phyloP scores from a whole-genome alignment of 805 yeast genomes.

The Teunomyces kruisii region DNA sequence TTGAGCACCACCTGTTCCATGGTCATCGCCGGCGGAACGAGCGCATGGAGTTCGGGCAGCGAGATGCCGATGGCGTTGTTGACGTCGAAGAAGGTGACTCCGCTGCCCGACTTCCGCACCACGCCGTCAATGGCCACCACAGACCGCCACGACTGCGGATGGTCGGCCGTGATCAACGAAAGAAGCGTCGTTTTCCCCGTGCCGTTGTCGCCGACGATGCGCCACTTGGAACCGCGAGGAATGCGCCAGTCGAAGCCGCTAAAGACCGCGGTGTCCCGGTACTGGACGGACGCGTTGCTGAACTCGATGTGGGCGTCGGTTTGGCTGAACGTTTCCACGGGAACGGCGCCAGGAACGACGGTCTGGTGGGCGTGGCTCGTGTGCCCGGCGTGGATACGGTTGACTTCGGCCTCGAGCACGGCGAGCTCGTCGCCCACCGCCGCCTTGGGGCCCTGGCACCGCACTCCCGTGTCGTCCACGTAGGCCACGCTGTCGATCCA shows the following conservation, averaged over 20 bases:
- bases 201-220: conserved; percentile 86
- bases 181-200: conserved; percentile 89
- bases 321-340: neutral
- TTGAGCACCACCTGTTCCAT: conserved; percentile 62
- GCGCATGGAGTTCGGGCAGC: conserved; percentile 89
- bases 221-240: conserved; percentile 78
- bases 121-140: conserved; percentile 63
- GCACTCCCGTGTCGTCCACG: conserved; percentile 57
- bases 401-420: conserved; percentile 49
- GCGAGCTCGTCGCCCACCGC: neutral
- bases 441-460: conserved; percentile 39
- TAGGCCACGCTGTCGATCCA: conserved; percentile 79
- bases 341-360: neutral
- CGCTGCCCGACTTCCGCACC: conserved; percentile 69
- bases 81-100: conserved; percentile 71
- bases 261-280: conserved; percentile 61
- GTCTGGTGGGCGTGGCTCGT: neutral
- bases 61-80: conserved; percentile 80
- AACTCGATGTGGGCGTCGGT: conserved; percentile 46
- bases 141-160: conserved; percentile 92
- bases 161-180: conserved; percentile 86
- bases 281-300: conserved; percentile 60
- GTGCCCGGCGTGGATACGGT: conserved; percentile 18
- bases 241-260: conserved; percentile 65
- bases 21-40: conserved; percentile 63